Base-by-base conservation (phyloP, 1,284 basidiomycete genomes). In the Sphagnurus paluster region DNA sequence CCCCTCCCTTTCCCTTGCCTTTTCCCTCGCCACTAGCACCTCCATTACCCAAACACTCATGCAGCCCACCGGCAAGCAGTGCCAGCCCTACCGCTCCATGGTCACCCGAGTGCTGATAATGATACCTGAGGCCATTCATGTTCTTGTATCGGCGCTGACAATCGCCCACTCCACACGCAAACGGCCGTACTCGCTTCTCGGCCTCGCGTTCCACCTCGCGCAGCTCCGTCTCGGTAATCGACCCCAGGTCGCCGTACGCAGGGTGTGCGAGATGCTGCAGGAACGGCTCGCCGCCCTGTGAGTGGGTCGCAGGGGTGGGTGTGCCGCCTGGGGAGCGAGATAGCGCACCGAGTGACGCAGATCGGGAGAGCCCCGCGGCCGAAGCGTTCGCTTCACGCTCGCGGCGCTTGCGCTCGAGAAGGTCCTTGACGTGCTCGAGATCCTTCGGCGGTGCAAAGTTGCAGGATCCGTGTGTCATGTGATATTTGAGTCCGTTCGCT, bases 141-240 rank as follows among this genome's bases (percentile, higher is more conserved):
- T 98, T 98, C 79, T 98, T 95, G 75, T 98, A 99, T 58, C 96
- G 72, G 65, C 97, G 82, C 60, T 84, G 85, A 65, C 96, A 99
- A 50, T 90, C 88, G n/a, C 86, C 85, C 11, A 94, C 87, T 7
- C 90, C 87, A 58, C 93, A 96, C 0, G 91, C 90, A 61, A 90
- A 96, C 2, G 93, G 93, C 44, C 90, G 72, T 28, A 90, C 70
- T 25, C 88, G 72, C 54, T 86, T 77, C 68, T 93, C 90, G 0
- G 90, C 90, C 66, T 93, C 90, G 48, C 82, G 77, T 61, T 92
- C 83, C 7, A 91, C 84, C 57, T 87, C 85, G 26, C 80, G 65
- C 48, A 87, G 59, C 61, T 93, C 82, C 19, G 80, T 79, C 57
- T 89, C 83, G 21, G 79, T 79, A 54, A 87, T 77, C 10, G 66